Evolutionary conservation across 441 rosid genomes (phyloP).

Genomic region (Euphorbia schlechtendalii): DNA sequence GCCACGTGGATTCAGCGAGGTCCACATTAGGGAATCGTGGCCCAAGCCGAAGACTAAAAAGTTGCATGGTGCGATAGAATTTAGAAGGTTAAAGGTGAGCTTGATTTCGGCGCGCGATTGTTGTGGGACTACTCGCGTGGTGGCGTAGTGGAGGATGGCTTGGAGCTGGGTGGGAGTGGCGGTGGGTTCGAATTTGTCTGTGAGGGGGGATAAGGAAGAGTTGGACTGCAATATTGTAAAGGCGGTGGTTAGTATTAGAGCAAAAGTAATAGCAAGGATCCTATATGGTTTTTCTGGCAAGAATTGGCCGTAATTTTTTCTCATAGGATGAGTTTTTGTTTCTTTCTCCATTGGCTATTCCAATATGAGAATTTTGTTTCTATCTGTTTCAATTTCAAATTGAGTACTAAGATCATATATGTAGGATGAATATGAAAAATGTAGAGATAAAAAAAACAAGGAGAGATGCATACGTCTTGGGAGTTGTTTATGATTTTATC

Average conservation of each 20-base stretch:
- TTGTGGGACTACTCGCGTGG: slow-evolving; percentile 61
- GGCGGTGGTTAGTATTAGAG: slow-evolving; percentile 4
- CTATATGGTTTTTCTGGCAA: slow-evolving; percentile 4
- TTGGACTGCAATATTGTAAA: background rate
- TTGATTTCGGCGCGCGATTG: slow-evolving; percentile 58
- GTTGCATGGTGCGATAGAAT: slow-evolving; percentile 53
- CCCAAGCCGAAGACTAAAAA: slow-evolving; percentile 89
- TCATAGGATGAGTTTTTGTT: background rate
- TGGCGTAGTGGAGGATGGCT: slow-evolving; percentile 86
- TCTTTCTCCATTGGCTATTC: slow-evolving; percentile 5
- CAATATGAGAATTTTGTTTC: background rate
- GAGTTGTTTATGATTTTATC: no score
- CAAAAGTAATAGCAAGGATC: slow-evolving; percentile 12
- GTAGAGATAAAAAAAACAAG: background rate
- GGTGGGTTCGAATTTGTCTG: slow-evolving; percentile 1
- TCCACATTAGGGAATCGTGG: slow-evolving; percentile 89
- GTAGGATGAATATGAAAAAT: background rate
- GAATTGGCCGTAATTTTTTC: slow-evolving; percentile 5
- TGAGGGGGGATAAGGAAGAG: slow-evolving; percentile 9
- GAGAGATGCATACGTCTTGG: no score
- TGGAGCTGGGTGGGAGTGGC: slow-evolving; percentile 55
- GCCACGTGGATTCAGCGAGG: slow-evolving; percentile 69
- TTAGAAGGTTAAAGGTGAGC: slow-evolving; percentile 57
- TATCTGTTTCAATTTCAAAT: no score
- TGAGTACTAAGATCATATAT: no score